A percentile compares a stretch with the other conserved stretches of the same genome.
These are phyloP conservation scores for Sherardia arvensis DNA, from an alignment of 257 asterid genomes.

Conservation along the genomic window DNA sequence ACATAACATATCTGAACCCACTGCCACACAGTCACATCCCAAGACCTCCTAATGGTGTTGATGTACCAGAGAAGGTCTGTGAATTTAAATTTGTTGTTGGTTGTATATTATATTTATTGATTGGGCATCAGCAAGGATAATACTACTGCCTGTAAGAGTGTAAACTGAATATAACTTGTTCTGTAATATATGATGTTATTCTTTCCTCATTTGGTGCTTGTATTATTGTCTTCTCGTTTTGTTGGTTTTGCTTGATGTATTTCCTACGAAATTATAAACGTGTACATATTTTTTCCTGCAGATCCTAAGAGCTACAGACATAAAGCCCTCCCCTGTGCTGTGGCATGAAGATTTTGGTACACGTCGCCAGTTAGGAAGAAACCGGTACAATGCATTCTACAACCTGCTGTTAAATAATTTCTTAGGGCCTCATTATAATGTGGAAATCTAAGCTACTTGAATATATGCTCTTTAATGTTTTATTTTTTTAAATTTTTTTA, in stretches of 20 bases:
- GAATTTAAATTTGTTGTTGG: background rate
- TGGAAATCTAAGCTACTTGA: background rate
- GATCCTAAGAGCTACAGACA: slow-evolving; percentile 54
- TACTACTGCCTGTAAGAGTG: background rate
- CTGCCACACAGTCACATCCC: slow-evolving; percentile 66
- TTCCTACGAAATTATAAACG: background rate
- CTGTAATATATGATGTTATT: background rate
- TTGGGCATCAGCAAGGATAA: background rate
- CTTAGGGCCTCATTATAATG: background rate
- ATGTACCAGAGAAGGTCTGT: slow-evolving; percentile 50
- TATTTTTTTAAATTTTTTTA: background rate
- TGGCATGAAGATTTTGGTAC: slow-evolving; percentile 93
- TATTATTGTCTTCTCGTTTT: background rate
- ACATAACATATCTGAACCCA: slow-evolving; percentile 81
- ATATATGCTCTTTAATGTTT: background rate
- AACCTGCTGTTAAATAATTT: slow-evolving; percentile 3
- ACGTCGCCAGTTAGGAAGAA: slow-evolving; percentile 48
- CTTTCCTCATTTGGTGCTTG: background rate
- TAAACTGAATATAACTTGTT: background rate
- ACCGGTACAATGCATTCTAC: slow-evolving; percentile 38
- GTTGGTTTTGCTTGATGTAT: background rate
- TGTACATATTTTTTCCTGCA: slow-evolving; percentile 24
- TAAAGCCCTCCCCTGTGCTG: slow-evolving; percentile 61
- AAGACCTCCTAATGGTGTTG: slow-evolving; percentile 58
- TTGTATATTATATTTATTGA: background rate